These are phyloP conservation scores for Blastocrithidia nonstop DNA, from an alignment of 208 protist genomes.

Conservation along the genomic window DNA sequence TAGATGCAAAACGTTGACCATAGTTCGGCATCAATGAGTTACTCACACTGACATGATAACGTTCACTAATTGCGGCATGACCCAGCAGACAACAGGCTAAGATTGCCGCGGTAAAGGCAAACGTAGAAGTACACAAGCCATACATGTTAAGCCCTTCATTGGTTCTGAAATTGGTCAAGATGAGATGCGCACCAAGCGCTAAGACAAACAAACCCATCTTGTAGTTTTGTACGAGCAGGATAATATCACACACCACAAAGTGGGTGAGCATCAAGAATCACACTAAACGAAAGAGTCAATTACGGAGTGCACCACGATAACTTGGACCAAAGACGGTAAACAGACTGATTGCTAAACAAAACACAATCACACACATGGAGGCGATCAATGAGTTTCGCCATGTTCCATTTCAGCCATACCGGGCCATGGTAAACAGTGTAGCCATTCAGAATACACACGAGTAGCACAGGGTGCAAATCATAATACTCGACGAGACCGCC, in stretches of 20 bases:
- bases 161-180: slow-evolving; percentile 22
- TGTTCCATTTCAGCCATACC: slow-evolving; percentile 14
- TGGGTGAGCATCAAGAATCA: slow-evolving; percentile 25
- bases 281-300: slow-evolving; percentile 28
- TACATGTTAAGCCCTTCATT: slow-evolving; percentile 25
- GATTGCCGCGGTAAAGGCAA: slow-evolving; percentile 16
- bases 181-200: slow-evolving; percentile 26
- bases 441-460: slow-evolving; percentile 33
- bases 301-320: slow-evolving; percentile 9
- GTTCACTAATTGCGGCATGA: slow-evolving; percentile 6
- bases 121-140: slow-evolving; percentile 19
- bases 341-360: slow-evolving; percentile 18
- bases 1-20: too few species aligned
- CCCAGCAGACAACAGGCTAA: slow-evolving; percentile 35
- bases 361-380: slow-evolving; percentile 18
- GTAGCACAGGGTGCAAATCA: slow-evolving; percentile 22
- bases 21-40: too few species aligned
- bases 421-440: slow-evolving; percentile 25
- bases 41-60: too few species aligned
- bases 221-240: slow-evolving; percentile 23
- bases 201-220: slow-evolving; percentile 38
- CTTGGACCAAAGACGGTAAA: slow-evolving; percentile 24
- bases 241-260: slow-evolving; percentile 24
- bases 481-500: slow-evolving; percentile 15
- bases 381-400: slow-evolving; percentile 28